phyloP scores from a whole-genome alignment of 352 stramenopile species.

The Peronospora farinosa region DNA sequence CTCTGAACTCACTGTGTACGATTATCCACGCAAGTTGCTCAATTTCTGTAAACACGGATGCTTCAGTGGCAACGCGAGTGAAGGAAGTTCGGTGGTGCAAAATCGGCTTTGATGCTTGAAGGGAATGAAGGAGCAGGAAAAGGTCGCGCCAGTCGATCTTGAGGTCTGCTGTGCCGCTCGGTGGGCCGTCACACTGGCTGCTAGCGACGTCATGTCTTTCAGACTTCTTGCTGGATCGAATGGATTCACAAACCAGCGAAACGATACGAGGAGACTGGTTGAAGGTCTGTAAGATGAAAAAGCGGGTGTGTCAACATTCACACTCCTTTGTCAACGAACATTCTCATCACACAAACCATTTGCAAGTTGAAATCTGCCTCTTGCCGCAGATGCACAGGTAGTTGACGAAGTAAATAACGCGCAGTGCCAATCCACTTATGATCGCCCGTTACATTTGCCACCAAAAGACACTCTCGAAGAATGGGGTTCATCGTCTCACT shows the following conservation, averaged over 20 bases:
- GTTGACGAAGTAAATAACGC: constrained; percentile 41
- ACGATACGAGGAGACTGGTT: constrained; percentile 51
- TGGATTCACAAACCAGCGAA: constrained; percentile 43
- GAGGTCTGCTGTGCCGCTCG: constrained; percentile 7
- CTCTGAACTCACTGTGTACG: constrained; percentile 21
- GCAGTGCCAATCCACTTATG: constrained; percentile 48
- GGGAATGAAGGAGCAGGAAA: constrained; percentile 59
- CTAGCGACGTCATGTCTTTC: constrained; percentile 4
- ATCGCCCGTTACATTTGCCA: constrained; percentile 39
- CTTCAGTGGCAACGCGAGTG: constrained; percentile 45
- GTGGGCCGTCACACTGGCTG: constrained; percentile 6
- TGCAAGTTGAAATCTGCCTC: constrained; percentile 76
- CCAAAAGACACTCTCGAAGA: constrained; percentile 52
- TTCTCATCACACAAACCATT: constrained; percentile 37
- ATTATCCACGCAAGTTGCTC: constrained; percentile 40
- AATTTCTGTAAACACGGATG: constrained; percentile 37
- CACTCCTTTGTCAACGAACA: not conserved
- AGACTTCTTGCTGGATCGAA: constrained; percentile 23
- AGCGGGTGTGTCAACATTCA: constrained; percentile 1
- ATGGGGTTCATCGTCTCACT: constrained; percentile 56
- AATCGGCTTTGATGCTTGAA: constrained; percentile 75
- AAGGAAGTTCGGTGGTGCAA: constrained; percentile 61
- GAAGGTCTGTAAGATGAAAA: constrained; percentile 32
- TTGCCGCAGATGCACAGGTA: constrained; percentile 49
- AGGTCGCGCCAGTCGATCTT: constrained; percentile 50